These are phyloP conservation scores for Mycena galopus DNA, from an alignment of 768 basidiomycete genomes.

Conservation along the genomic window DNA sequence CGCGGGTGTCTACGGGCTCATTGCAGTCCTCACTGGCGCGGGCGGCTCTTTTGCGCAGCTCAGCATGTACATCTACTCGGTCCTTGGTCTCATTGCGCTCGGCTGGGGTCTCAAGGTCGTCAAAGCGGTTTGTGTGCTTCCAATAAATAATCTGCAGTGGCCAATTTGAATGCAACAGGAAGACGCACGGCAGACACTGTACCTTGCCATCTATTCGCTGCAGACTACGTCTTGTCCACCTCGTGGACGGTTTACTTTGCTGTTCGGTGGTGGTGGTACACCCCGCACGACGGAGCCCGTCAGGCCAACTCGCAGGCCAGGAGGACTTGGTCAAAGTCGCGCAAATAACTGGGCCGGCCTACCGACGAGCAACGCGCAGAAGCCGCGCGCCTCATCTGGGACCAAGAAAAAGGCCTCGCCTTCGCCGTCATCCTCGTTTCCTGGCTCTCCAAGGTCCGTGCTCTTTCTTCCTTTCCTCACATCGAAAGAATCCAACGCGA, in stretches of 20 bases:
- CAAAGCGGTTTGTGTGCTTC: constrained; percentile 72
- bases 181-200: constrained; percentile 84
- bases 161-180: constrained; percentile 68
- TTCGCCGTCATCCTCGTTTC: constrained; percentile 81
- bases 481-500: background rate
- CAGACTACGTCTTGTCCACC: constrained; percentile 92
- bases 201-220: constrained; percentile 94
- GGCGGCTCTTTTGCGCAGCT: constrained; percentile 96
- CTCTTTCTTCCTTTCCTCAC: background rate
- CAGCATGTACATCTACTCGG: constrained; percentile 94
- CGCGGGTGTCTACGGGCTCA: constrained; percentile 95
- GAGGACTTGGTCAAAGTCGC: constrained; percentile 81
- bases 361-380: constrained; percentile 73
- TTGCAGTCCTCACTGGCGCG: constrained; percentile 90
- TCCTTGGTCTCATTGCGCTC: constrained; percentile 81
- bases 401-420: constrained; percentile 88
- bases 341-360: constrained; percentile 65
- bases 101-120: constrained; percentile 92
- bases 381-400: constrained; percentile 90
- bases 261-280: constrained; percentile 90
- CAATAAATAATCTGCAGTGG: constrained; percentile 18
- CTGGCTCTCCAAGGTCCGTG: constrained; percentile 88
- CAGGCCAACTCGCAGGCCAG: constrained; percentile 91
- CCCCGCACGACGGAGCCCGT: constrained; percentile 90
- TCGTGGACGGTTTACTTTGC: constrained; percentile 95